A percentile compares a stretch with the other conserved stretches of the same genome.
Conservation (phyloP, 2,329 filamentous ascomycete species). For the Ceratocystis cacaofunesta region DNA sequence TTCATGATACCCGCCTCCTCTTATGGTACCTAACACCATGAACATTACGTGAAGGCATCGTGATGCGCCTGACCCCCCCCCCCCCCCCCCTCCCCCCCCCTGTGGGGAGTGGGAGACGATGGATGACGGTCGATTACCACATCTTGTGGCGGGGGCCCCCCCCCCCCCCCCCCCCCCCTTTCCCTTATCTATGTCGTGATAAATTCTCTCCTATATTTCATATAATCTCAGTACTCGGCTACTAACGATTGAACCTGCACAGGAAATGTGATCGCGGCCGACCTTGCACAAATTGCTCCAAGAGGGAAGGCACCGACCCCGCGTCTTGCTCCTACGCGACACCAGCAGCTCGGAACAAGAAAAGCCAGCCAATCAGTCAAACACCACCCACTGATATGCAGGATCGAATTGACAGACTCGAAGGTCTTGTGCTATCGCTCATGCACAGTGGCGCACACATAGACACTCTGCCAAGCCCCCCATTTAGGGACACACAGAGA, state of each 20-base stretch:
- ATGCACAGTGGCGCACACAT: constrained; percentile 68
- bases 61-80: no score
- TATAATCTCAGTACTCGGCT: not conserved
- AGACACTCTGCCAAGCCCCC: constrained; percentile 24
- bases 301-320: constrained; percentile 70
- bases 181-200: no score
- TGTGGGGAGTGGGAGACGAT: no score
- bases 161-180: no score
- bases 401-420: constrained; percentile 87
- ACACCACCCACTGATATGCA: constrained; percentile 82
- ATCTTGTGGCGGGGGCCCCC: no score
- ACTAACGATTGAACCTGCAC: constrained; percentile 12
- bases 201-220: not conserved
- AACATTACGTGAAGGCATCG: no score
- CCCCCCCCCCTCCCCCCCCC: no score
- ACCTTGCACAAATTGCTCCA: constrained; percentile 89
- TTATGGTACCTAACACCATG: no score
- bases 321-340: constrained; percentile 73
- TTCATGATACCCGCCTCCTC: no score
- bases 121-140: no score
- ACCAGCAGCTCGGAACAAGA: constrained; percentile 51
- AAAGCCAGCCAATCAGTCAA: constrained; percentile 47
- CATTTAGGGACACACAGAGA: not conserved
- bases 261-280: constrained; percentile 87
- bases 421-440: constrained; percentile 77